A percentile compares a stretch with the other conserved stretches of the same genome.
These are phyloP conservation scores for Leccinum arenicola DNA, from an alignment of 768 basidiomycete genomes.

Conservation along the genomic window DNA sequence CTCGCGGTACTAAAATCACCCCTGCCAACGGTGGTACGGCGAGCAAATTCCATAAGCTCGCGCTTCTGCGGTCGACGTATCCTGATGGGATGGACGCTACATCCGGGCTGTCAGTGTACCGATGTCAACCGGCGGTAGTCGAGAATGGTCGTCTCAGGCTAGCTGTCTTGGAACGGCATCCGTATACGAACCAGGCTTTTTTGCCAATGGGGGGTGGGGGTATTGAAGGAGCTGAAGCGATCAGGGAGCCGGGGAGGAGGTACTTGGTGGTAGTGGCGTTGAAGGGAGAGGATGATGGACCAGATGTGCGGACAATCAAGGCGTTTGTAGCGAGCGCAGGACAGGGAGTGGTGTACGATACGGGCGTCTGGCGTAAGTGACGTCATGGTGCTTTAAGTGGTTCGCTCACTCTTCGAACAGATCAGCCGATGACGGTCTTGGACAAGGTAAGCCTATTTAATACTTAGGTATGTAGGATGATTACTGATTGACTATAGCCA, in stretches of 20 bases:
- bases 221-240: constrained; percentile 40
- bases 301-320: constrained; percentile 69
- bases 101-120: constrained; percentile 77
- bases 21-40: constrained; percentile 89
- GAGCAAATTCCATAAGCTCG: constrained; percentile 88
- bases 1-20: constrained; percentile 69
- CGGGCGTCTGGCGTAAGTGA: constrained; percentile 86
- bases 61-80: constrained; percentile 67
- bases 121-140: constrained; percentile 57
- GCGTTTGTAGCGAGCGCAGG: constrained; percentile 79
- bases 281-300: constrained; percentile 72
- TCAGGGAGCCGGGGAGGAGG: constrained; percentile 45
- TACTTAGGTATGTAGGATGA: background rate
- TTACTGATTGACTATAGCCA: constrained; percentile 38
- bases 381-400: background rate
- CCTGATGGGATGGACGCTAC: constrained; percentile 54
- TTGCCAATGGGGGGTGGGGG: constrained; percentile 81
- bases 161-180: constrained; percentile 83
- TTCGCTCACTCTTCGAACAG: constrained; percentile 38
- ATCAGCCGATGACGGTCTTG: constrained; percentile 90
- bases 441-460: constrained; percentile 48
- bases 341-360: constrained; percentile 86
- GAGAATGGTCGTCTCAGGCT: constrained; percentile 54
- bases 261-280: constrained; percentile 89
- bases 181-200: constrained; percentile 88